Base-by-base conservation (phyloP, 2,329 filamentous ascomycete species). In the Aquanectria penicillioides region DNA sequence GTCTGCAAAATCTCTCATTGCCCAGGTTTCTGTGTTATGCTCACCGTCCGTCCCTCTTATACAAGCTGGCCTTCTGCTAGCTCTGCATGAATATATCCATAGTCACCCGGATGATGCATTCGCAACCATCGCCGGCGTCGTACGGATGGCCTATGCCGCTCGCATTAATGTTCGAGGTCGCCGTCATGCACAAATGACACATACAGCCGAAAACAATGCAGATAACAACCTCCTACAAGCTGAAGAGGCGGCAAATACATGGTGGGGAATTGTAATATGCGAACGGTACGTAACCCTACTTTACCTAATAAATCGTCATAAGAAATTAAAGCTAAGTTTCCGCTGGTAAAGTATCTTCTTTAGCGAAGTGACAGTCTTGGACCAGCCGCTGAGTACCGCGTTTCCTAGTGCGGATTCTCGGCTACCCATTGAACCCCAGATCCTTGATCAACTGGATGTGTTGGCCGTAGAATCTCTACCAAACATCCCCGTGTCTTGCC, bases 161-260 rank as follows among this genome's bases (percentile, higher is more conserved):
- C 29, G 28, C 22, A 33, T 57, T 2, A 44, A 50, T 23, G 8
- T 12, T 4, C 12, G n/a, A 13, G 18, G 5, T 2, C 17, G n/a
- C 2, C 12, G 22, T 3, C 18, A 40, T 33, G 28, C 37, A n/a
- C 0, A 10, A 8, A 2, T 25, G 1, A 8, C 25, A 13, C 15
- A 28, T 17, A 9, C 7, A 15, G 17, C 12, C 6, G 20, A 12
- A 3, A 22, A 18, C 3, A 4, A 13, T 41, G 2, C 6, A 5
- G 6, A 23, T 23, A 7, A 4, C 12, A 28, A 49, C 3, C 11
- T 17, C 5, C 36, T 57, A 5, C 12, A 17, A 18, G 26, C n/a
- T 6, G 28, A 50, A 26, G 53, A 57, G 37, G 43, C 36, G 22
- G 34, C 53, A 3, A 57, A 57, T 17, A 57, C 53, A 1, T 57